Evolutionary conservation across 495 filamentous ascomycete genomes (phyloP).

Genomic region (Daldinia childiae): DNA sequence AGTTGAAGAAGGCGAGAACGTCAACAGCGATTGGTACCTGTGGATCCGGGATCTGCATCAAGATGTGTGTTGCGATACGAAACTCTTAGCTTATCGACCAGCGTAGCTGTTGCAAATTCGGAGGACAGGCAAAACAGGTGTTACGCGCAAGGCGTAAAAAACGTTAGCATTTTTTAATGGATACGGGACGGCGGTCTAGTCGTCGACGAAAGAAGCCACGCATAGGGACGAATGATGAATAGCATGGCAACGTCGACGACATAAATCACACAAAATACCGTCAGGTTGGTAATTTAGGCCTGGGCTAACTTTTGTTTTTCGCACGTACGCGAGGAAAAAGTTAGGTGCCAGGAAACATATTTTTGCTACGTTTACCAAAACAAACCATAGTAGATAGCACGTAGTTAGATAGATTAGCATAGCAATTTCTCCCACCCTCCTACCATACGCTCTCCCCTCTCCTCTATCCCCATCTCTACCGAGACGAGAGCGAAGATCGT

Average conservation of each 20-base stretch:
- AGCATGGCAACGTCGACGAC: conserved; percentile 19
- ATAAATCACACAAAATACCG: conserved; percentile 6
- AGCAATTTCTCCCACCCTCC: conserved; percentile 24
- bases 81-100: conserved; percentile 9
- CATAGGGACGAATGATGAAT: conserved; percentile 9
- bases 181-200: conserved; percentile 15
- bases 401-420: conserved; percentile 36
- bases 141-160: conserved; percentile 4
- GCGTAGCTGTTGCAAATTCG: conserved; percentile 12
- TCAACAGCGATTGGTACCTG: conserved; percentile 6
- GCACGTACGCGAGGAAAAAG: neutral
- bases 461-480: neutral
- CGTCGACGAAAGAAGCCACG: conserved; percentile 8
- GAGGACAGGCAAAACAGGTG: conserved; percentile 9
- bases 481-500: conserved; percentile 1
- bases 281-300: conserved; percentile 16
- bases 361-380: conserved; percentile 36
- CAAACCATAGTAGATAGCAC: conserved; percentile 39
- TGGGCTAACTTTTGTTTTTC: neutral
- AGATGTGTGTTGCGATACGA: conserved; percentile 23
- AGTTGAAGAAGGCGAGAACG: conserved; percentile 11
- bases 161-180: conserved; percentile 31
- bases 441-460: neutral
- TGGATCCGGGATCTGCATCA: conserved; percentile 17
- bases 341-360: neutral